Evolutionary conservation across 345 rosid genomes (phyloP), one percentile per base, ranked within the genome.

Genomic region (Mallotus nudiflorus): DNA sequence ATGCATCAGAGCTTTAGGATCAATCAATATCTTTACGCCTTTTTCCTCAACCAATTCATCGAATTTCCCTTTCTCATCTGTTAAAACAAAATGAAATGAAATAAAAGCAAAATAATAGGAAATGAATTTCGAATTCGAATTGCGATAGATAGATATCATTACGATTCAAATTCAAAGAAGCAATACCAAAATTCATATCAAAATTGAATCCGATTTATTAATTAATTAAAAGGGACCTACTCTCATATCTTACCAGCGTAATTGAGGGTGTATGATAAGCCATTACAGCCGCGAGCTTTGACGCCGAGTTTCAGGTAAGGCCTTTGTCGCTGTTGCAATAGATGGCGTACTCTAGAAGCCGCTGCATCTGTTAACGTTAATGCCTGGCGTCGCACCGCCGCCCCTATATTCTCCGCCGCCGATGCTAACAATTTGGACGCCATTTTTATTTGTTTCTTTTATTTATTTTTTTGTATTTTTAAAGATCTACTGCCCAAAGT

Each of bases 1-100:
- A 70, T 89, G 95, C 97, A 89, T 91, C 42, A 89, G 80, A 31
- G 97, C 97, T 78, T 91, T 91, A 63, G 97, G 95, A 66, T 91
- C 97, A 8, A 91, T 82, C 66, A 89, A 75, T 62, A 89, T 84
- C 80, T 86, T 91, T 68, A 89, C 89, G 42, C 91, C 93, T 71
- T 87, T 89, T 68, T 91, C 97, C 48, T 89, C 96, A 64, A 91
- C 86, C 65, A 89, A 58, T 77, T 91, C 97, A 59, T 91, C 96
- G 51, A 91, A 88, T 77, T 85, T 89, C 40, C 86, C 96, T 70
- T 88, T 91, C 79, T 86, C 88, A 68, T 89, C 95, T 91, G 83
- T 20, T 25, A 55, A 66, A 63, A 49, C n/a, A 4, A 29, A 31
- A 0, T n/a, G n/a, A 12, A 27, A 0, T 44, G 49, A 37, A 68